Percentiles rank a stretch among this genome's conserved stretches.
Evolutionary conservation across 805 yeast species (phyloP).

Genomic region (Spathaspora passalidarum): DNA sequence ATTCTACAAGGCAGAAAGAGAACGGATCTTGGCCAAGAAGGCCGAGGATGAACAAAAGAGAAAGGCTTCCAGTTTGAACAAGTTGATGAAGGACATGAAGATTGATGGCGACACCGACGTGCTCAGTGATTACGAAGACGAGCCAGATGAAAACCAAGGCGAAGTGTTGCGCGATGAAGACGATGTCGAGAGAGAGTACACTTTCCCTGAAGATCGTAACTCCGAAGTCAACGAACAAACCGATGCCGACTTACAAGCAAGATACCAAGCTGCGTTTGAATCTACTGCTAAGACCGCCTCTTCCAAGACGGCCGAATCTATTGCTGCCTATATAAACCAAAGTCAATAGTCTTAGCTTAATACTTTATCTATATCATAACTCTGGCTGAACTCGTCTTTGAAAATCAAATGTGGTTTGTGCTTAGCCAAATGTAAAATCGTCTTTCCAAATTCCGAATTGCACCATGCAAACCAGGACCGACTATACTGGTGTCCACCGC

Average conservation of each 20-base stretch:
- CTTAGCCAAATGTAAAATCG: constrained; percentile 71
- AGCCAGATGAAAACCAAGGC: constrained; percentile 47
- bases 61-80: constrained; percentile 66
- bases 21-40: constrained; percentile 70
- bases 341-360: constrained; percentile 3
- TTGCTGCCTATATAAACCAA: constrained; percentile 61
- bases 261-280: constrained; percentile 74
- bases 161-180: constrained; percentile 47
- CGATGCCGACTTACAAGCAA: constrained; percentile 54
- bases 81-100: constrained; percentile 76
- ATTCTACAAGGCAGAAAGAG: constrained; percentile 83
- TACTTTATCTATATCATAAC: constrained; percentile 30
- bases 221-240: constrained; percentile 54
- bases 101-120: constrained; percentile 42
- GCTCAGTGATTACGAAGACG: constrained; percentile 50
- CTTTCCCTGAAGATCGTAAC: constrained; percentile 64
- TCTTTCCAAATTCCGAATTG: constrained; percentile 85
- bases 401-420: constrained; percentile 73
- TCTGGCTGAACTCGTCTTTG: constrained; percentile 33
- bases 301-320: constrained; percentile 66
- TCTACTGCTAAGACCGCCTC: constrained; percentile 58
- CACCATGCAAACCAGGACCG: constrained; percentile 96
- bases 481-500: constrained; percentile 50
- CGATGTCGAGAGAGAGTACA: constrained; percentile 58
- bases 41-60: constrained; percentile 69